A percentile compares a stretch with the other conserved stretches of the same genome.
Conservation (phyloP, 2,329 filamentous ascomycete genomes). For the Sporothrix brasiliensis region DNA sequence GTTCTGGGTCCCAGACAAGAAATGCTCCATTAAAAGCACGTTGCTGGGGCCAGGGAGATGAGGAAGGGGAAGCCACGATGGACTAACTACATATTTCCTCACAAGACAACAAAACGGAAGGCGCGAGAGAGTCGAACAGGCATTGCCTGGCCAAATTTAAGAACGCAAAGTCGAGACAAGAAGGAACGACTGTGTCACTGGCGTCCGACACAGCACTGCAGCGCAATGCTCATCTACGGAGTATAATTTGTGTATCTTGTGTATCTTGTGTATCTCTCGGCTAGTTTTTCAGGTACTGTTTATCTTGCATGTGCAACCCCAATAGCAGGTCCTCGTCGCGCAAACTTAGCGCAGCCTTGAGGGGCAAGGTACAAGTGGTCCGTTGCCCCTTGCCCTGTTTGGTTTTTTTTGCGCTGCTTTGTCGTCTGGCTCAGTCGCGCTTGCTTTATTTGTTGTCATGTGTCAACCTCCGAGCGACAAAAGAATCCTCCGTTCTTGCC, state of each 20-base stretch:
- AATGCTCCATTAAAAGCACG: slow-evolving; percentile 18
- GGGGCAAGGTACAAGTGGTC: background rate
- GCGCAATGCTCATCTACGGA: background rate
- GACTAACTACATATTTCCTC: too few species aligned
- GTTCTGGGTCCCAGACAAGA: background rate
- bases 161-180: background rate
- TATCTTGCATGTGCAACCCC: slow-evolving; percentile 1
- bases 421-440: background rate
- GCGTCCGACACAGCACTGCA: background rate
- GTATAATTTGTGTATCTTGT: slow-evolving; percentile 2
- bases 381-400: background rate
- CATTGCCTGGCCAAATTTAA: background rate
- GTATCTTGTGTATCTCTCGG: background rate
- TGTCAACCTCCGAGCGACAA: background rate
- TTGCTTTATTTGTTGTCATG: background rate
- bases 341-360: background rate
- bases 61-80: slow-evolving; percentile 6
- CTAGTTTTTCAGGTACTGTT: background rate
- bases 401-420: slow-evolving; percentile 9
- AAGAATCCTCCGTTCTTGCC: background rate
- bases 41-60: slow-evolving; percentile 15
- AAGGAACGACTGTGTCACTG: slow-evolving; percentile 9
- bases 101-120: slow-evolving; percentile 1
- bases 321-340: background rate
- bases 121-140: background rate